A percentile compares a stretch with the other conserved stretches of the same genome.
These are phyloP conservation scores for Jamesozyma hellenica DNA, from an alignment of 805 yeast species.

Conservation along the genomic window DNA sequence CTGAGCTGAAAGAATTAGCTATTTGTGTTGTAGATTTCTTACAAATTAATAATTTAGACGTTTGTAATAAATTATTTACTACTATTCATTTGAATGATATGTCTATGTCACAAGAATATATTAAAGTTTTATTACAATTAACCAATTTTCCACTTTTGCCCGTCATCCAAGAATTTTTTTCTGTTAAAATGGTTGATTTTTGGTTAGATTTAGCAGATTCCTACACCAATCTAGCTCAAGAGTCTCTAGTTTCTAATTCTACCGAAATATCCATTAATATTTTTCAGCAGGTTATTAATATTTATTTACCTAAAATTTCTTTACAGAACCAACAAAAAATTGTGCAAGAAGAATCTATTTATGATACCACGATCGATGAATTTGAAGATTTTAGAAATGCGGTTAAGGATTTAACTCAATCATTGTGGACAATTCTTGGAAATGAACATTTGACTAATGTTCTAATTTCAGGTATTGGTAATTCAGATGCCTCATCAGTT, in stretches of 20 bases:
- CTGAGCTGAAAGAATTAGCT: slow-evolving; percentile 27
- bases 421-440: slow-evolving; percentile 58
- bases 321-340: slow-evolving; percentile 31
- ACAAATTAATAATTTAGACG: slow-evolving; percentile 24
- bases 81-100: slow-evolving; percentile 7
- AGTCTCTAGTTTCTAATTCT: slow-evolving; percentile 20
- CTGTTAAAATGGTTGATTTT: slow-evolving; percentile 47
- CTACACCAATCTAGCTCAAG: slow-evolving; percentile 33
- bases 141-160: slow-evolving; percentile 52
- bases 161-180: slow-evolving; percentile 47
- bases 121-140: slow-evolving; percentile 41
- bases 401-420: slow-evolving; percentile 68
- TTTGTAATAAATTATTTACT: slow-evolving; percentile 28
- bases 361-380: slow-evolving; percentile 32
- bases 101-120: slow-evolving; percentile 26
- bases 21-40: slow-evolving; percentile 27
- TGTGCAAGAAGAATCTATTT: slow-evolving; percentile 23
- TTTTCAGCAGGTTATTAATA: slow-evolving; percentile 43
- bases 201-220: slow-evolving; percentile 62
- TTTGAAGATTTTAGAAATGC: slow-evolving; percentile 62
- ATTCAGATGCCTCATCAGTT: slow-evolving; percentile 5
- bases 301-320: slow-evolving; percentile 63
- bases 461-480: slow-evolving; percentile 21
- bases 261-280: slow-evolving; percentile 30
- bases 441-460: slow-evolving; percentile 26